phyloP scores from a whole-genome alignment of 306 rosid species.

The Ammopiptanthus mongolicus region DNA sequence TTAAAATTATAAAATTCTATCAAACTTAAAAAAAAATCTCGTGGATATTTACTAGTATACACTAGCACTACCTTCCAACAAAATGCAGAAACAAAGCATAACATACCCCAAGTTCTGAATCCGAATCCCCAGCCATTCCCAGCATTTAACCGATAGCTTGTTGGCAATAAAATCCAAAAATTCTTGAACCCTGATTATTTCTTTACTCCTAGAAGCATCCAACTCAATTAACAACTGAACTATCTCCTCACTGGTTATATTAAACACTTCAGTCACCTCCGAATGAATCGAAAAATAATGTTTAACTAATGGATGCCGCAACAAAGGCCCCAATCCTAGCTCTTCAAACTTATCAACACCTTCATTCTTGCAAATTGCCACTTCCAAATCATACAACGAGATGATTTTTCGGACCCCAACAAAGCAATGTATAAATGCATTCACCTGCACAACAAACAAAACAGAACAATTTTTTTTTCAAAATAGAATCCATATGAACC shows the following conservation, averaged over 20 bases:
- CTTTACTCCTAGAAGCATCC: constrained; percentile 14
- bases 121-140: constrained; percentile 74
- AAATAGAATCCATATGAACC: background rate
- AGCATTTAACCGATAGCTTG: constrained; percentile 42
- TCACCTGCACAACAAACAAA: constrained; percentile 51
- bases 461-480: background rate
- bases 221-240: constrained; percentile 42
- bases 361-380: constrained; percentile 69
- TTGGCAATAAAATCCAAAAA: constrained; percentile 68
- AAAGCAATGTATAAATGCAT: constrained; percentile 88
- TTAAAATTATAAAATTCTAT: too few relatives aligned
- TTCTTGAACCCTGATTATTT: constrained; percentile 46
- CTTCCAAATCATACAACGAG: constrained; percentile 75
- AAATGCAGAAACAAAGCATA: constrained; percentile 14
- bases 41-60: background rate
- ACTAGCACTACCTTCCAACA: background rate
- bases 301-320: constrained; percentile 66
- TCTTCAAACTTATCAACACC: constrained; percentile 62
- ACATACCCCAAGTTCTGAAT: constrained; percentile 76
- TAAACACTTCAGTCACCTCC: constrained; percentile 45
- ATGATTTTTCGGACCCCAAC: constrained; percentile 69
- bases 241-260: constrained; percentile 58
- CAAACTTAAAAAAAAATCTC: too few relatives aligned
- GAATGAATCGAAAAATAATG: constrained; percentile 63
- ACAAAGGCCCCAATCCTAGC: constrained; percentile 77